These are phyloP conservation scores for Lentinula guzmanii DNA, from an alignment of 768 basidiomycete species.

Conservation along the genomic window DNA sequence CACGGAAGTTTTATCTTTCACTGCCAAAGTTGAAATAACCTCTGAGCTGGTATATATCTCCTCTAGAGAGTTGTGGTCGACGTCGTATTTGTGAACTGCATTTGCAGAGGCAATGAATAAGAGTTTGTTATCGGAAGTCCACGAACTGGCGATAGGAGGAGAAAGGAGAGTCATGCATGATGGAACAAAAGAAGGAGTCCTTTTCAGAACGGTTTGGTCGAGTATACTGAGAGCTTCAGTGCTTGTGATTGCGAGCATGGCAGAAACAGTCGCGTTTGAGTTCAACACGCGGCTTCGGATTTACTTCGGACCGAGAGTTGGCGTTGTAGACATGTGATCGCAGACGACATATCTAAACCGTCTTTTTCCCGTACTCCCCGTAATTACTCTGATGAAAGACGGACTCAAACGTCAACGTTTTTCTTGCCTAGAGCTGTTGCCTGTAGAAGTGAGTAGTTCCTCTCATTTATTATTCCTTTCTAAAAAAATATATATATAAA, in stretches of 20 bases:
- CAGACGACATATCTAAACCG: not conserved
- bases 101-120: constrained; percentile 48
- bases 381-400: not conserved
- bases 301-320: not conserved
- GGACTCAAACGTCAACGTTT: not conserved
- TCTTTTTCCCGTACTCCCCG: not conserved
- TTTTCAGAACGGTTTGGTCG: constrained; percentile 43
- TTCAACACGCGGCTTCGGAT: not conserved
- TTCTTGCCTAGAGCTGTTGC: not conserved
- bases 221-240: constrained; percentile 40
- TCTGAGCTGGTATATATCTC: constrained; percentile 32
- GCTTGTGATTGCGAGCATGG: constrained; percentile 54
- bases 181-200: constrained; percentile 31
- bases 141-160: constrained; percentile 35
- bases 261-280: not conserved
- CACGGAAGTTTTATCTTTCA: constrained; percentile 32
- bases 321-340: not conserved
- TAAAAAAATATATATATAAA: no score
- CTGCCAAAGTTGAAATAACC: constrained; percentile 24
- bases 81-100: constrained; percentile 48
- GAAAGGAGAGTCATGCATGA: constrained; percentile 29
- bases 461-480: no score
- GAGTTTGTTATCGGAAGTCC: constrained; percentile 51
- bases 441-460: not conserved
- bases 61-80: constrained; percentile 35